Evolutionary conservation across 2,329 filamentous ascomycete species (phyloP), one percentile per base, ranked within the genome.

Genomic region (Xylaria sp.): DNA sequence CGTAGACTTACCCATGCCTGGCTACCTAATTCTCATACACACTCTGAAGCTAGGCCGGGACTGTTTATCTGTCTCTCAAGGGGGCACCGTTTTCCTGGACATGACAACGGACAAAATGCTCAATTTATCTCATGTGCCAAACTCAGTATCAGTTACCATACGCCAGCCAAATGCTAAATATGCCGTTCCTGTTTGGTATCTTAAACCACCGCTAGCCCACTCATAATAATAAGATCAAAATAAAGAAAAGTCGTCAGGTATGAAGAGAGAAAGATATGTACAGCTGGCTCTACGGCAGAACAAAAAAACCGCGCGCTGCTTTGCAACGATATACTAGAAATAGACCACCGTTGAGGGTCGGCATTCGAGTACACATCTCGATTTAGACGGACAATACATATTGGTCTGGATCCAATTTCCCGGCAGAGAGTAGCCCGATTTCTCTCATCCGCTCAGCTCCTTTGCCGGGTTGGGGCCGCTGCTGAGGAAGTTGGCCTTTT

Each of bases 361-460:
- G 21, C 11, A n/a, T n/a, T 29, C 51, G 46, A 25, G 63, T 65
- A 58, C 67, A 54, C 53, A 62, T 70, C 46, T 57, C 57, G 60
- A 62, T 65, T 79, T 79, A 92, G 71, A 92, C 80, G 63, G 90
- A 93, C 71, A 93, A 82, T 73, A 93, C 90, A 75, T 92, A 91
- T 72, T 91, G 90, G 74, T 88, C 87, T 70, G 85, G 86, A 71
- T 88, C 90, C 56, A 82, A 81, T 78, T 91, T 93, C 73, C 92
- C 92, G 61, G 92, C 92, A 83, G 95, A 91, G 73, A 94, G 87
- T 58, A 98, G 83, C 55, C 94, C 95, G 61, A 99, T 85, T 77
- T 96, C 91, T 71, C 90, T 85, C 95, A 99, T 99, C 67, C 93
- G 87, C 80, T 97, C 91, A 35, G 92, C 92, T 58, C 95, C 95